Evolutionary conservation across 2,329 filamentous ascomycete genomes (phyloP).

Genomic region (Pezicula carpinea): DNA sequence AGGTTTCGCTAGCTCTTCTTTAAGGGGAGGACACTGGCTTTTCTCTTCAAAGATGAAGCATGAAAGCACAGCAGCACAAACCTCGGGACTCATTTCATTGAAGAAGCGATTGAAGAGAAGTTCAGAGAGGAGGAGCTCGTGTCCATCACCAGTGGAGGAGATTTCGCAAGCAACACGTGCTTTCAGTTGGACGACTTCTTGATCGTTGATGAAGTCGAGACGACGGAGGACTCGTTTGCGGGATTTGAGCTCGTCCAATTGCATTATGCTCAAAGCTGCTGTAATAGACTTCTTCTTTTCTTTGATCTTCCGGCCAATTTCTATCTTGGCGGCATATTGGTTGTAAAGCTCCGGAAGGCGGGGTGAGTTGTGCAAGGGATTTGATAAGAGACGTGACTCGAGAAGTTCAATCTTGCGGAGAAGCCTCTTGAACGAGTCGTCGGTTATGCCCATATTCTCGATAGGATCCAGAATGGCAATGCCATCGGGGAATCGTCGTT

Average conservation of each 20-base stretch:
- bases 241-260: constrained; percentile 93
- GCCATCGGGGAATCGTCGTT: constrained; percentile 87
- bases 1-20: constrained; percentile 81
- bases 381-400: constrained; percentile 82
- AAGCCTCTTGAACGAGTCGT: constrained; percentile 89
- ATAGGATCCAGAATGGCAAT: constrained; percentile 86
- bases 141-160: constrained; percentile 74
- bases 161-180: constrained; percentile 97
- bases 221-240: constrained; percentile 92
- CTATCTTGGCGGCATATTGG: constrained; percentile 78
- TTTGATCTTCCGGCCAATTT: constrained; percentile 75
- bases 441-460: constrained; percentile 91
- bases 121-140: constrained; percentile 89
- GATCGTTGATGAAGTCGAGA: constrained; percentile 91
- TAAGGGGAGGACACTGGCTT: constrained; percentile 70
- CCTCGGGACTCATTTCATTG: constrained; percentile 87
- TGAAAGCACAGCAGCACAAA: constrained; percentile 80
- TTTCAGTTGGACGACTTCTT: constrained; percentile 93
- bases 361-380: constrained; percentile 87
- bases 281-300: constrained; percentile 81
- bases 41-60: constrained; percentile 99
- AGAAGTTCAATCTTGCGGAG: constrained; percentile 95
- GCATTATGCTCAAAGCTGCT: constrained; percentile 80
- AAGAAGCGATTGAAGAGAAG: constrained; percentile 97
- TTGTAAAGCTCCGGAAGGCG: constrained; percentile 80